Evolutionary conservation across 305 asterid species (phyloP).

Genomic region (Fraxinus baroniana): DNA sequence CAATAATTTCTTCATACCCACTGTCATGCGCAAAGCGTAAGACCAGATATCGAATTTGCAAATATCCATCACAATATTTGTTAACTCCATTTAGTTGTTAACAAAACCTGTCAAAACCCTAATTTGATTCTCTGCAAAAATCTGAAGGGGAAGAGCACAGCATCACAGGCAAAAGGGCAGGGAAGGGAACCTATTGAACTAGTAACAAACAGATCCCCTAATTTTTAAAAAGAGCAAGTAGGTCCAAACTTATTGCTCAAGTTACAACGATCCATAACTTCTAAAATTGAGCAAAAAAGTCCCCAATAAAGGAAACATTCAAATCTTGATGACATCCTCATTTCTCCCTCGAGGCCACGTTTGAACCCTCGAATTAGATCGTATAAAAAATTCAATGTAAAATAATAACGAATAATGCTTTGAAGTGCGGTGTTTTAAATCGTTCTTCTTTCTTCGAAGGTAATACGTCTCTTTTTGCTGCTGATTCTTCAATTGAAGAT

Average conservation of each 20-base stretch:
- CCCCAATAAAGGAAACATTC: background rate
- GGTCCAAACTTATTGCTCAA: background rate
- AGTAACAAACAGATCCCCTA: background rate
- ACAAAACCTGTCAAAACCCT: background rate
- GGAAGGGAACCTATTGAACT: background rate
- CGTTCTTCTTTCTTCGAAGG: background rate
- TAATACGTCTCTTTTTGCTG: background rate
- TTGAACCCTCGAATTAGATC: background rate
- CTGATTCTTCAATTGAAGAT: background rate
- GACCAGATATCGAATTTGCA: background rate
- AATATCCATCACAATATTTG: background rate
- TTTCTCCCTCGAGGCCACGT: background rate
- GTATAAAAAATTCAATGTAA: too few species aligned
- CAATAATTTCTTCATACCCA: background rate
- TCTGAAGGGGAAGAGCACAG: background rate
- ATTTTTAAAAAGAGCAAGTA: background rate
- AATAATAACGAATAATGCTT: background rate
- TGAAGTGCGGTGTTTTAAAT: too few species aligned
- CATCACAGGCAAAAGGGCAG: background rate
- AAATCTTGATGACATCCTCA: background rate
- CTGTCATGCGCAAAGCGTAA: background rate
- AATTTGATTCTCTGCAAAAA: background rate
- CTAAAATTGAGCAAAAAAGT: background rate
- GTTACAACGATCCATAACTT: background rate
- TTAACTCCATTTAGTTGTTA: background rate